Evolutionary conservation across 768 basidiomycete genomes (phyloP).

Genomic region (Amanita pseudoporphyria): DNA sequence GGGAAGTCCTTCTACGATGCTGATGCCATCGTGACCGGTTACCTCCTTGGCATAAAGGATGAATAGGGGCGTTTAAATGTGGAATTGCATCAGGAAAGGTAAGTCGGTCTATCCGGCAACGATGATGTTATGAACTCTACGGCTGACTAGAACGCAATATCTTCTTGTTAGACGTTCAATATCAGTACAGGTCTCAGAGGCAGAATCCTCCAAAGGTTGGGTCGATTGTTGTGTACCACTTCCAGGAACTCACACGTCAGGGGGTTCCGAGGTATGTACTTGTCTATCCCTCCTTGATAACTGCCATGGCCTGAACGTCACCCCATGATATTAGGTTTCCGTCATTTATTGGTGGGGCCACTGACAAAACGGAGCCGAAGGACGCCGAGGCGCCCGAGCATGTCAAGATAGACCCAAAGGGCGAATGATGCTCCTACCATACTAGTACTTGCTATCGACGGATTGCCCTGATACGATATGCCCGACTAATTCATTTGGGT

Average conservation of each 20-base stretch:
- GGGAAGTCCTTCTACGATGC: constrained; percentile 48
- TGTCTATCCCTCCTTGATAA: no score
- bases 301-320: neutral
- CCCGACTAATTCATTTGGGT: no score
- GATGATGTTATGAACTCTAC: neutral
- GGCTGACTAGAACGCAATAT: neutral
- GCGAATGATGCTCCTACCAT: neutral
- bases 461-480: no score
- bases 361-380: constrained; percentile 44
- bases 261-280: constrained; percentile 41
- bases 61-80: constrained; percentile 41
- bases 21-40: constrained; percentile 50
- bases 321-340: constrained; percentile 32
- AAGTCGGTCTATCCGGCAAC: no score
- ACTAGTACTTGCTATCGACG: no score
- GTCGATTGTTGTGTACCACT: constrained; percentile 46
- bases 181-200: constrained; percentile 46
- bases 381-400: constrained; percentile 41
- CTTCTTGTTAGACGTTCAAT: constrained; percentile 34
- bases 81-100: constrained; percentile 57
- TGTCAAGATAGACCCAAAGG: constrained; percentile 3
- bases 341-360: constrained; percentile 39
- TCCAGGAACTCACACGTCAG: constrained; percentile 49
- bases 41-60: constrained; percentile 38
- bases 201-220: constrained; percentile 44